Percentiles rank a stretch among this genome's conserved stretches.
Conservation (phyloP, 257 asterid species). For the Eucommia ulmoides region DNA sequence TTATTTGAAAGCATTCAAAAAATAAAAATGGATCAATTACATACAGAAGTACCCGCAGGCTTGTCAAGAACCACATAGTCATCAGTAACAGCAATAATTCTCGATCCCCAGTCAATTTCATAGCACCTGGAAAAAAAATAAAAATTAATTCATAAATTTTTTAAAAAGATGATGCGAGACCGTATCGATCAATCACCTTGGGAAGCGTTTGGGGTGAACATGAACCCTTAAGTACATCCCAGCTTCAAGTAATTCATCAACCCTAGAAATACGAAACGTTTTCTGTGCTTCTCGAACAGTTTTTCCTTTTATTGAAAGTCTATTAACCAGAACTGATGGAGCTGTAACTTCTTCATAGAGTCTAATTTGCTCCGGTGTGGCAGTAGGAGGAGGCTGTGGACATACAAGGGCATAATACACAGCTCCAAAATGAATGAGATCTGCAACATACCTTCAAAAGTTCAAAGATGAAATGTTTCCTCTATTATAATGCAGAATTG, state of each 20-base stretch:
- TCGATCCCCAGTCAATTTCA: constrained; percentile 86
- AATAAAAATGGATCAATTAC: constrained; percentile 24
- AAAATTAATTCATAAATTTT: neutral
- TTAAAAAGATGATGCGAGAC: neutral
- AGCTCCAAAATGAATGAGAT: constrained; percentile 93
- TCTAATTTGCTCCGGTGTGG: constrained; percentile 64
- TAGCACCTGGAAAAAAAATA: constrained; percentile 57
- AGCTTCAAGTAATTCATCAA: constrained; percentile 65
- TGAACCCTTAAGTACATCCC: constrained; percentile 92
- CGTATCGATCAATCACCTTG: constrained; percentile 39
- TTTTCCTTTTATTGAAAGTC: constrained; percentile 80
- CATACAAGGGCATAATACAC: constrained; percentile 86
- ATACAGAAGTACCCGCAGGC: constrained; percentile 96
- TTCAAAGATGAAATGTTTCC: constrained; percentile 10
- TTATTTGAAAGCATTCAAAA: too few species aligned
- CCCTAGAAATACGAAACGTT: constrained; percentile 55
- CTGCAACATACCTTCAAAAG: constrained; percentile 68
- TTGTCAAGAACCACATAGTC: constrained; percentile 75
- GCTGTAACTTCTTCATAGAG: constrained; percentile 58
- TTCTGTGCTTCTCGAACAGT: constrained; percentile 81
- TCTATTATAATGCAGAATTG: neutral
- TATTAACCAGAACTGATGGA: constrained; percentile 47
- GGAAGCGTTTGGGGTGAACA: constrained; percentile 95
- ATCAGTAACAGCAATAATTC: constrained; percentile 68
- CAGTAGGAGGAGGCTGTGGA: constrained; percentile 76